These are phyloP conservation scores for Conticribra guillardii DNA, from an alignment of 108 stramenopile genomes.

Conservation along the genomic window DNA sequence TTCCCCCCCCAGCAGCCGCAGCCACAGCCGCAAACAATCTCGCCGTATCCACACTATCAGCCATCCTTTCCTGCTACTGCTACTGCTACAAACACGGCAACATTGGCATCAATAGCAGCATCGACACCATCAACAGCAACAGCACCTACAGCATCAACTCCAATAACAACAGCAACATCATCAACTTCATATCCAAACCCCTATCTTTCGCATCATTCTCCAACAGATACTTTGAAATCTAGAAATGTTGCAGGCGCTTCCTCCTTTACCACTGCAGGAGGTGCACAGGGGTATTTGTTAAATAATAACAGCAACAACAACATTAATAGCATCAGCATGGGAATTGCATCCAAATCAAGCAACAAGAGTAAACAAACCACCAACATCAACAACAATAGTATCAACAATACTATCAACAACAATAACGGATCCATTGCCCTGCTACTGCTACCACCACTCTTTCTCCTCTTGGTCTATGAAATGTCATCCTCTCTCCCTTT, in stretches of 20 bases:
- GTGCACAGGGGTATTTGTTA: background rate
- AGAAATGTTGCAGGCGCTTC: background rate
- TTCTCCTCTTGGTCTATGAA: slow-evolving; percentile 51
- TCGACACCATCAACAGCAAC: too few species aligned
- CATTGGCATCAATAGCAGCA: too few species aligned
- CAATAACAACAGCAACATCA: too few species aligned
- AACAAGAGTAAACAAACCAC: background rate
- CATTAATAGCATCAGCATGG: slow-evolving; percentile 2
- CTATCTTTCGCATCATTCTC: background rate
- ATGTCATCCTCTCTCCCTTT: slow-evolving; percentile 60
- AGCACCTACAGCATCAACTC: too few species aligned
- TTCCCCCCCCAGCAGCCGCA: too few species aligned
- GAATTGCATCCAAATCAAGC: background rate
- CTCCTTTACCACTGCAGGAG: background rate
- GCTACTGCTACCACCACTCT: slow-evolving; percentile 55
- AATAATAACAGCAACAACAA: slow-evolving; percentile 6
- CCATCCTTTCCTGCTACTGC: too few species aligned
- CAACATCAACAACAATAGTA: slow-evolving; percentile 16
- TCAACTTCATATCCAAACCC: background rate
- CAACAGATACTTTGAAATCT: slow-evolving; percentile 14
- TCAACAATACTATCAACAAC: slow-evolving; percentile 5
- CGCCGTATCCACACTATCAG: background rate
- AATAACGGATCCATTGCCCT: slow-evolving; percentile 52
- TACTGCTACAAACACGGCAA: too few species aligned
- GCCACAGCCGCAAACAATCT: too few species aligned